A percentile compares a stretch with the other conserved stretches of the same genome.
phyloP scores from a whole-genome alignment of 805 yeast genomes.

The Tetrapisispora fleetii region DNA sequence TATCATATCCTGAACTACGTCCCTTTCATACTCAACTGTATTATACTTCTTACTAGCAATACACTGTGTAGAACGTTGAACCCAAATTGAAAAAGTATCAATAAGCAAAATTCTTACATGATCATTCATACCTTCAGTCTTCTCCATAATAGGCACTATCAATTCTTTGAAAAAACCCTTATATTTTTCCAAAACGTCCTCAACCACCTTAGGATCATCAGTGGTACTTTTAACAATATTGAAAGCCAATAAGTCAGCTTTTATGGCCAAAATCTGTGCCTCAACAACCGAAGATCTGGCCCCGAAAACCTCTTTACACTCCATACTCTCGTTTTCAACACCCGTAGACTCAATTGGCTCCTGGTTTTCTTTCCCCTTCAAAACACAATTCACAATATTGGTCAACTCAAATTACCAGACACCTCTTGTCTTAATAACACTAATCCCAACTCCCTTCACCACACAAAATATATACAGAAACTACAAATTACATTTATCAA shows the following conservation, averaged over 20 bases:
- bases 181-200: conserved; percentile 3
- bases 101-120: conserved; percentile 32
- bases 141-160: conserved; percentile 3
- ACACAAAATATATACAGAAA: no score
- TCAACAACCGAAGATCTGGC: not conserved
- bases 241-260: conserved; percentile 6
- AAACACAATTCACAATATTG: no score
- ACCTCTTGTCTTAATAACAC: no score
- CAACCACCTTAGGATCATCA: not conserved
- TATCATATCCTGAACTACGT: conserved; percentile 10
- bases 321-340: not conserved
- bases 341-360: no score
- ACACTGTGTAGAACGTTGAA: conserved; percentile 44
- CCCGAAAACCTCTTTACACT: not conserved
- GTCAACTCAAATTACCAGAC: no score
- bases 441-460: no score
- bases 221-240: conserved; percentile 8
- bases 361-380: no score
- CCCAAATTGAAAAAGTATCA: conserved; percentile 59
- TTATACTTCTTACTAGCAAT: conserved; percentile 12
- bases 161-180: conserved; percentile 1
- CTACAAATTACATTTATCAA: no score
- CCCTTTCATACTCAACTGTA: conserved; percentile 6
- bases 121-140: conserved; percentile 8
- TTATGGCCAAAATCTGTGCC: not conserved